Conservation (phyloP, 2,329 filamentous ascomycete genomes). For the Clonostachys rhizophaga region DNA sequence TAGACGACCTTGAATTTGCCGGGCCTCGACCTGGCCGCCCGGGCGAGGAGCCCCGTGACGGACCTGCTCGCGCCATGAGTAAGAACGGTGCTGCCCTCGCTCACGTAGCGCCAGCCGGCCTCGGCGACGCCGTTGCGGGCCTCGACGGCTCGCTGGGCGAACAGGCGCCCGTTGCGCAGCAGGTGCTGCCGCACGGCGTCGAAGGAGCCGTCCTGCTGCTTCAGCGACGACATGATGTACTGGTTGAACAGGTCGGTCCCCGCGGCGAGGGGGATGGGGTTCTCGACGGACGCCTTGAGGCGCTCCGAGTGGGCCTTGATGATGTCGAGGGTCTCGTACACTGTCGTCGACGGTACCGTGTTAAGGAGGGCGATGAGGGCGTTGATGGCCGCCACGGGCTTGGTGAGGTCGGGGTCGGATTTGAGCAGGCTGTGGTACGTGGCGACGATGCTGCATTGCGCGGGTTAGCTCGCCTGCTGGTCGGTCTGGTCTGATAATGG, state of each 20-base stretch:
- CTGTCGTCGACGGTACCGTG: constrained; percentile 74
- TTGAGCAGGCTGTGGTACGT: constrained; percentile 50
- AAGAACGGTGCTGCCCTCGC: constrained; percentile 75
- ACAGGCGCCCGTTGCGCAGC: constrained; percentile 78
- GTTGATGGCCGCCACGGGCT: constrained; percentile 93
- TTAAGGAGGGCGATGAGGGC: constrained; percentile 83
- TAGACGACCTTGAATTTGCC: constrained; percentile 83
- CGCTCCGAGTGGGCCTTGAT: constrained; percentile 72
- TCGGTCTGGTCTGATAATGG: background rate
- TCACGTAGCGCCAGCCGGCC: constrained; percentile 73
- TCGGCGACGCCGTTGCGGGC: constrained; percentile 78
- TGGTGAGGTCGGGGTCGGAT: constrained; percentile 79
- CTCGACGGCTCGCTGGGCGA: constrained; percentile 82
- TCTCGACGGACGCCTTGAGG: constrained; percentile 74
- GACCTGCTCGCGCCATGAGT: constrained; percentile 87
- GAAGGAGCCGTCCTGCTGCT: constrained; percentile 56
- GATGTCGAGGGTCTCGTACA: constrained; percentile 88
- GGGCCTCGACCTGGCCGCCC: constrained; percentile 52
- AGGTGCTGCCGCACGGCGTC: constrained; percentile 79
- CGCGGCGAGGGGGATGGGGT: constrained; percentile 87
- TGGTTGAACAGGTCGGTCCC: constrained; percentile 95
- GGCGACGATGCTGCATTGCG: constrained; percentile 41
- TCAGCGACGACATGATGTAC: constrained; percentile 76
- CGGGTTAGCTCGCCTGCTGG: background rate
- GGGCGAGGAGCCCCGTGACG: constrained; percentile 70